phyloP scores from a whole-genome alignment of 768 basidiomycete species.

The Pleurotus eryngii region DNA sequence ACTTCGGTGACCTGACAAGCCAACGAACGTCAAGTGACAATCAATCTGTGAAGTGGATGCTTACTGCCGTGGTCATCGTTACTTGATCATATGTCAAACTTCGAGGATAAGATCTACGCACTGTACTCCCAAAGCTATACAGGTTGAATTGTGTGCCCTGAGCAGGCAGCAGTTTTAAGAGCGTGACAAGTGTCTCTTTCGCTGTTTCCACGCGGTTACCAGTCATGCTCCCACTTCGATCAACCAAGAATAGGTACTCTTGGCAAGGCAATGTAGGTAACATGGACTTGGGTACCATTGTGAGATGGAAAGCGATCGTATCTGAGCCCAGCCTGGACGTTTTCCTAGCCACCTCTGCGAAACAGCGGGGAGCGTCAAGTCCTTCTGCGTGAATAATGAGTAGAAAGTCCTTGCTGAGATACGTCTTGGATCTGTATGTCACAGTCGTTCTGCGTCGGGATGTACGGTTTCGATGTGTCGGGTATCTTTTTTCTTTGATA shows the following conservation, averaged over 20 bases:
- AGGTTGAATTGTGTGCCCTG: conserved; percentile 49
- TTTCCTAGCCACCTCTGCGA: conserved; percentile 41
- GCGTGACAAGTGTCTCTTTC: conserved; percentile 40
- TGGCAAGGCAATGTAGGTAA: conserved; percentile 39
- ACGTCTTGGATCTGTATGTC: conserved; percentile 34
- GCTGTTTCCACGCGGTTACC: conserved; percentile 40
- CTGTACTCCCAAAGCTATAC: conserved; percentile 43
- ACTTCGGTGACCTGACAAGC: conserved; percentile 35
- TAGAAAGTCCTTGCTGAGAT: conserved; percentile 49
- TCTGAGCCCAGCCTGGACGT: conserved; percentile 14
- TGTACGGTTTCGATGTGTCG: conserved; percentile 26
- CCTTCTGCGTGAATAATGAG: conserved; percentile 44
- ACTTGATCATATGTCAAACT: conserved; percentile 30
- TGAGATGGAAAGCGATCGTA: conserved; percentile 50
- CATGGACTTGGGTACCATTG: conserved; percentile 50
- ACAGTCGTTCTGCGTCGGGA: conserved; percentile 40
- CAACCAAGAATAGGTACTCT: conserved; percentile 61
- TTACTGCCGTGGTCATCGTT: conserved; percentile 34
- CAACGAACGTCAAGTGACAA: too few relatives aligned
- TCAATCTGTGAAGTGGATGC: conserved; percentile 10
- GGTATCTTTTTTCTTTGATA: conserved; percentile 31
- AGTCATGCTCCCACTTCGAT: conserved; percentile 55
- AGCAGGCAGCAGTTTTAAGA: conserved; percentile 48
- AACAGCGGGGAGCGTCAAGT: conserved; percentile 53
- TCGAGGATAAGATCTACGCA: conserved; percentile 29